Percentiles rank a stretch among this genome's conserved stretches.
Conservation (phyloP, 345 rosid species). For the Dimocarpus longan region DNA sequence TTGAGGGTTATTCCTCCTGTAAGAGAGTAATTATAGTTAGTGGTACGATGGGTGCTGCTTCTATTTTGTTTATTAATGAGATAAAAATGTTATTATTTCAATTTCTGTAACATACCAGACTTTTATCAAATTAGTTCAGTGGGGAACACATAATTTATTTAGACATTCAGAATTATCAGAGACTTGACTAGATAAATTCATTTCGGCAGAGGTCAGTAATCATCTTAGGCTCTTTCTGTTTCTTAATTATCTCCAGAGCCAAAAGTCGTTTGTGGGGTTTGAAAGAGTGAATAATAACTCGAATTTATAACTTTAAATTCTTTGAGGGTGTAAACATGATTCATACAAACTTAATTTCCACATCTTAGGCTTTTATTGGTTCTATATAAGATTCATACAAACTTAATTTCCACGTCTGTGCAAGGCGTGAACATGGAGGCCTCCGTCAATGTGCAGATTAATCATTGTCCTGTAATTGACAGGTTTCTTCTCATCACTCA, state of each 20-base stretch:
- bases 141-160: background rate
- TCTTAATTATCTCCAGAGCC: too few species aligned
- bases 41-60: background rate
- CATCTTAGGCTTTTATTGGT: slow-evolving; percentile 15
- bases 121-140: background rate
- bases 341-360: background rate
- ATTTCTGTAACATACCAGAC: background rate
- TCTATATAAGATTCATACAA: background rate
- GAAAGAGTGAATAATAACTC: too few species aligned
- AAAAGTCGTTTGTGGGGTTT: too few species aligned
- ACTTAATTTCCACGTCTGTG: slow-evolving; percentile 25
- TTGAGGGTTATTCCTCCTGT: background rate
- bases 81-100: background rate
- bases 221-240: too few species aligned
- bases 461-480: slow-evolving; percentile 63
- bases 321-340: too few species aligned
- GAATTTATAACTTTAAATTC: too few species aligned
- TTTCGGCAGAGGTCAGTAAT: too few species aligned
- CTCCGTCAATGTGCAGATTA: slow-evolving; percentile 61
- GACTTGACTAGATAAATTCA: background rate
- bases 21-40: background rate
- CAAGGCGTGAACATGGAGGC: slow-evolving; percentile 49
- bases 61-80: slow-evolving; percentile 12
- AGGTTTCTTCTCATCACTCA: slow-evolving; percentile 36
- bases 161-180: background rate